Percentiles rank a stretch among this genome's conserved stretches.
Conservation (phyloP, 2,329 filamentous ascomycete genomes). For the Xylaria sp. region DNA sequence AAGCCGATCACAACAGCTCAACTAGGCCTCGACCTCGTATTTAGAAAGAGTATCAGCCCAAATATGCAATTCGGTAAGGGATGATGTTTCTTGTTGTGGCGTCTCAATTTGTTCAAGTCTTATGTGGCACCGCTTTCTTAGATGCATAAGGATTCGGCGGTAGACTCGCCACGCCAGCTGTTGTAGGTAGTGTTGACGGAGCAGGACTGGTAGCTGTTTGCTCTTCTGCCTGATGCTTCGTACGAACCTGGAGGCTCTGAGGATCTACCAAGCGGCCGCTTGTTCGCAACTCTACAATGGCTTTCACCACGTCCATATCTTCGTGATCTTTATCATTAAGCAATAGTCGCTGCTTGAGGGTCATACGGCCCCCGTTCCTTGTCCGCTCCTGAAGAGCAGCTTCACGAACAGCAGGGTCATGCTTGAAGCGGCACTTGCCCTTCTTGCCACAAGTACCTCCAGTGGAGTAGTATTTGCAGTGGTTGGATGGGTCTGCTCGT, state of each 20-base stretch:
- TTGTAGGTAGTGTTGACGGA: slow-evolving; percentile 37
- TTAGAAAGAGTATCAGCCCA: not conserved
- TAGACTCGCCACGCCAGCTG: slow-evolving; percentile 37
- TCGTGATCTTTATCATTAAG: slow-evolving; percentile 73
- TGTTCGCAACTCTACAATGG: slow-evolving; percentile 68
- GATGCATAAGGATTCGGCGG: slow-evolving; percentile 44
- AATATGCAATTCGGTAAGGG: slow-evolving; percentile 39
- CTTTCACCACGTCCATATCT: slow-evolving; percentile 68
- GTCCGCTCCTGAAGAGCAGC: slow-evolving; percentile 68
- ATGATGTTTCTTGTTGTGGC: slow-evolving; percentile 46
- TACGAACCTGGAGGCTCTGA: slow-evolving; percentile 37
- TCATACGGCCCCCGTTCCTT: slow-evolving; percentile 68
- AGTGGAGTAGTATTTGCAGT: slow-evolving; percentile 74
- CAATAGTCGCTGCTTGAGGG: slow-evolving; percentile 67
- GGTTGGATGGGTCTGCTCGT: slow-evolving; percentile 64
- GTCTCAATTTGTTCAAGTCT: slow-evolving; percentile 35
- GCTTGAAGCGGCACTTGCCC: slow-evolving; percentile 76
- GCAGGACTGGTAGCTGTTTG: slow-evolving; percentile 21
- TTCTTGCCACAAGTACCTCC: slow-evolving; percentile 73
- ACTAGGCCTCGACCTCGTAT: slow-evolving; percentile 41
- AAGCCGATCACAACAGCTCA: slow-evolving; percentile 5
- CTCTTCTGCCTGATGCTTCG: slow-evolving; percentile 41
- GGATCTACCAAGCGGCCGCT: slow-evolving; percentile 57
- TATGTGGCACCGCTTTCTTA: slow-evolving; percentile 20
- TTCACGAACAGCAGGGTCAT: slow-evolving; percentile 67